Percentiles rank a stretch among this genome's conserved stretches.
These are phyloP conservation scores for Sarocladium oryzae DNA, from an alignment of 2,329 filamentous ascomycete species.

Conservation along the genomic window DNA sequence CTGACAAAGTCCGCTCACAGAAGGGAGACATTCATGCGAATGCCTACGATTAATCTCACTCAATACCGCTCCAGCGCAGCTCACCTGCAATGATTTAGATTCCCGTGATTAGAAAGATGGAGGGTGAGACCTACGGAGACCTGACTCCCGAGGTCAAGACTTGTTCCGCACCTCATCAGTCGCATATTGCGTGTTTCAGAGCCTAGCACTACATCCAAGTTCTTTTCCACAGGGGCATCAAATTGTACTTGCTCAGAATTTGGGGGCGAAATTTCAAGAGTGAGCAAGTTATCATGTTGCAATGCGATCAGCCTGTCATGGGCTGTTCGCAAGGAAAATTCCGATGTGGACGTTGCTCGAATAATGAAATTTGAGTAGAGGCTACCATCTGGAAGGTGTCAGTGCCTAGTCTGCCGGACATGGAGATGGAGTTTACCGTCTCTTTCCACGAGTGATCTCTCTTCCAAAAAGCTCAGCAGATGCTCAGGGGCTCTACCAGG, in stretches of 20 bases:
- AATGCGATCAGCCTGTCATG: conserved; percentile 56
- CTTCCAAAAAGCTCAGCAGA: conserved; percentile 26
- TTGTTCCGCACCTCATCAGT: conserved; percentile 61
- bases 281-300: neutral
- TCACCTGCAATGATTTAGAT: too few relatives aligned
- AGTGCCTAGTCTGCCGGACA: neutral
- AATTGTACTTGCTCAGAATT: neutral
- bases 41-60: conserved; percentile 60
- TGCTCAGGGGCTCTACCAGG: conserved; percentile 38
- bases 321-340: conserved; percentile 65
- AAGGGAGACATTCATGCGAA: conserved; percentile 55
- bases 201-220: neutral
- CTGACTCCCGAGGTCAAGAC: conserved; percentile 66
- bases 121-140: conserved; percentile 51
- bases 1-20: conserved; percentile 44
- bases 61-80: conserved; percentile 84
- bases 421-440: neutral
- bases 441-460: conserved; percentile 11
- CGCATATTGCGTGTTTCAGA: conserved; percentile 48
- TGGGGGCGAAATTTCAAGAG: neutral
- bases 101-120: too few relatives aligned
- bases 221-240: neutral
- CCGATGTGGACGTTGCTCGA: conserved; percentile 61
- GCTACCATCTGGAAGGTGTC: neutral
- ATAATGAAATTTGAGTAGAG: conserved; percentile 31